These are phyloP conservation scores for Pythium rhizo-oryzae DNA, from an alignment of 352 stramenopile species.

Conservation along the genomic window DNA sequence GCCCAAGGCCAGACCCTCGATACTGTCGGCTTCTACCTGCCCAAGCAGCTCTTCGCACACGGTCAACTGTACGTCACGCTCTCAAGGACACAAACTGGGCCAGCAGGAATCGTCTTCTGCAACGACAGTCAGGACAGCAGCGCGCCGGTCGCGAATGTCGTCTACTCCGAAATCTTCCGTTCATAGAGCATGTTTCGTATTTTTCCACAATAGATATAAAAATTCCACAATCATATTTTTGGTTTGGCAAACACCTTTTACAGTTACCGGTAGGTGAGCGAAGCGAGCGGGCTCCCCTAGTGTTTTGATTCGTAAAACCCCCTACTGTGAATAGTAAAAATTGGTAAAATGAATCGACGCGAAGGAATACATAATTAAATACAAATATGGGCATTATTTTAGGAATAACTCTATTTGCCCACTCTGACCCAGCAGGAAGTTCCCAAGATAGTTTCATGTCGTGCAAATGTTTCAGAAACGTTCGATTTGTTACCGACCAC, in stretches of 20 bases:
- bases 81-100: too few species aligned
- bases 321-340: too few species aligned
- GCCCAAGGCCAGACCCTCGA: constrained; percentile 28
- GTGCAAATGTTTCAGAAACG: too few species aligned
- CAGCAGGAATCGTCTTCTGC: too few species aligned
- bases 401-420: too few species aligned
- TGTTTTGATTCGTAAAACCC: not conserved
- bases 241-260: not conserved
- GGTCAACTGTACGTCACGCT: constrained; percentile 5
- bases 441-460: too few species aligned
- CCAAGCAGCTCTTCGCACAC: constrained; percentile 9
- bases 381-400: too few species aligned
- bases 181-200: too few species aligned
- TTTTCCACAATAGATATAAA: not conserved
- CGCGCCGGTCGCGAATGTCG: not conserved
- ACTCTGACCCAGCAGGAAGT: too few species aligned
- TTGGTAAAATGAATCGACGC: too few species aligned
- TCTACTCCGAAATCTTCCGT: not conserved
- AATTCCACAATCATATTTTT: constrained; percentile 1
- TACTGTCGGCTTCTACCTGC: constrained; percentile 22
- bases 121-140: not conserved
- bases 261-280: not conserved
- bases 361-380: too few species aligned
- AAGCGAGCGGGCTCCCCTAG: constrained; percentile 1
- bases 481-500: too few species aligned